Base-by-base conservation (phyloP, 768 basidiomycete species). In the Lactarius sanguifluus region DNA sequence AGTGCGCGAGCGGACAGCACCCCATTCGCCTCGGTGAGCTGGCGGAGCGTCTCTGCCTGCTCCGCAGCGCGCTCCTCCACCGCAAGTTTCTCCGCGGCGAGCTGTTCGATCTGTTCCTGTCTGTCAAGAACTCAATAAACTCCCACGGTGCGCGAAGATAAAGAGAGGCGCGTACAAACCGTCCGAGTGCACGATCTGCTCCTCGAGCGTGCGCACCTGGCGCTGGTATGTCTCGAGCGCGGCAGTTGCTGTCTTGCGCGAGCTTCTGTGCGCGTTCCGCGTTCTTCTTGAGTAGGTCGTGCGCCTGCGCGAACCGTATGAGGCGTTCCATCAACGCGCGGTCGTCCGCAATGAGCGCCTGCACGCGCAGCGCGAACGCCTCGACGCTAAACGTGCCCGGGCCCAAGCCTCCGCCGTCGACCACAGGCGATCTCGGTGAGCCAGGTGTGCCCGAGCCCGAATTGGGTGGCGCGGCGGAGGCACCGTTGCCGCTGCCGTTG, bases 161-260 rank as follows among this genome's bases (percentile, higher is more conserved):
- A 32, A 25, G 18, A 34, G n/a, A n/a, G 36, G 57, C 78, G 84
- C 80, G 61, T 87, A 83, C 72, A 82, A 82, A 28, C 80, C 73
- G 40, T 81, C 79, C 64, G 88, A 74, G 10, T 75, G 69, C 70
- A 82, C 75, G 70, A 92, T 87, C 64, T 90, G 82, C 71, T 92
- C 91, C 72, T 95, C 92, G 64, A 96, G 80, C 30, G 82, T 84
- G 72, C 83, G 82, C 4, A 96, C 88, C 73, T 96, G 94, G 77
- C 88, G 89, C 79, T 96, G 92, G 73, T 97, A 96, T n/a, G 90
- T 94, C 79, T 94, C 92, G 54, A 97, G 77, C 30, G 89, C 92
- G 23, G 73, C 76, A n/a, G 66, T 86, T 87, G 47, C 89, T 91
- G 59, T 95, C 94, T 75, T 90, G 88, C 4, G 92, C 91, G 34